These are phyloP conservation scores for Populus euphratica DNA, from an alignment of 345 rosid genomes.

Conservation along the genomic window DNA sequence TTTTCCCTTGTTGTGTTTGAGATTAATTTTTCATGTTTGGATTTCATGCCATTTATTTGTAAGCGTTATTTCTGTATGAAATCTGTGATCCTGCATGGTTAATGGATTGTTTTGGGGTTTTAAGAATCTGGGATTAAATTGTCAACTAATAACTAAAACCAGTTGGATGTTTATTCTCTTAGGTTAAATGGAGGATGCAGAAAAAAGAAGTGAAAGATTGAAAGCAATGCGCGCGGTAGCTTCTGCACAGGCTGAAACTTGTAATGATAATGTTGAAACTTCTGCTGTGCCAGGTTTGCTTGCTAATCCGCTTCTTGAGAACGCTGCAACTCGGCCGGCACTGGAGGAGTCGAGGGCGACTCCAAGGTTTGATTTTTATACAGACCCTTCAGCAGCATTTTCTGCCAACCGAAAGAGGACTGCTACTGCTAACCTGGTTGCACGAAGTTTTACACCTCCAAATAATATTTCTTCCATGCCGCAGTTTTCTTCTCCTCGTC, in stretches of 20 bases:
- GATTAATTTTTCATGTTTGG: not conserved
- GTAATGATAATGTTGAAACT: conserved; percentile 24
- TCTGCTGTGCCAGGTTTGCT: conserved; percentile 38
- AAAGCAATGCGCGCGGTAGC: conserved; percentile 73
- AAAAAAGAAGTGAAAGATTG: conserved; percentile 67
- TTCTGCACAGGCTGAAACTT: conserved; percentile 37
- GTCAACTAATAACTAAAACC: not conserved
- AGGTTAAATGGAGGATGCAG: conserved; percentile 68
- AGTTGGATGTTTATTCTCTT: not conserved
- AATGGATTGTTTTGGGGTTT: not conserved
- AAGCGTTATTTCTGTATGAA: not conserved
- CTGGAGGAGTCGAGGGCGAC: conserved; percentile 31
- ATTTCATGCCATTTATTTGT: not conserved
- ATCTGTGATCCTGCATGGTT: too few relatives aligned
- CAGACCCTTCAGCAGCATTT: conserved; percentile 76
- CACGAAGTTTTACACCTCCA: conserved; percentile 29
- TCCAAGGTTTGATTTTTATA: conserved; percentile 70
- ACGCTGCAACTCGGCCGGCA: conserved; percentile 11
- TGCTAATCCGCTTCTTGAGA: conserved; percentile 61
- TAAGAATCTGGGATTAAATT: too few relatives aligned
- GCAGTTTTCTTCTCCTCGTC: conserved; percentile 23
- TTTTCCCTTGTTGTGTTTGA: not conserved
- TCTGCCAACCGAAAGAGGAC: conserved; percentile 49
- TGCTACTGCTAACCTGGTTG: conserved; percentile 23
- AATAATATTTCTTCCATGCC: conserved; percentile 22